Evolutionary conservation across 163 green algal species (phyloP).

Genomic region (Chlorella variabilis): DNA sequence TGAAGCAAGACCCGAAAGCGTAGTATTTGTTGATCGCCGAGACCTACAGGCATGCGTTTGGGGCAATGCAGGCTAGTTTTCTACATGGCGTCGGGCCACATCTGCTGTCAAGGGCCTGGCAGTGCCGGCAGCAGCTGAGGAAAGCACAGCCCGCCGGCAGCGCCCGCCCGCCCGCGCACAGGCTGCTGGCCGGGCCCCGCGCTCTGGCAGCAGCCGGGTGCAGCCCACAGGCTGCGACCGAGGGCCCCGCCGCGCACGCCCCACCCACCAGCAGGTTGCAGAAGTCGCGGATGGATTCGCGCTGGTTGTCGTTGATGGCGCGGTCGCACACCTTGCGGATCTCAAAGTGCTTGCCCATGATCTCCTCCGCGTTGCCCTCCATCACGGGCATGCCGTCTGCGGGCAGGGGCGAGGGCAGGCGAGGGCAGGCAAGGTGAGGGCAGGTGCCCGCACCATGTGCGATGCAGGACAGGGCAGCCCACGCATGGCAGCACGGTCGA

Average conservation of each 20-base stretch:
- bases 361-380: constrained; percentile 72
- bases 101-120: too few relatives aligned
- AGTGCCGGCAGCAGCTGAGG: too few relatives aligned
- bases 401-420: neutral
- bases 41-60: too few relatives aligned
- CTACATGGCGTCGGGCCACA: too few relatives aligned
- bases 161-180: too few relatives aligned
- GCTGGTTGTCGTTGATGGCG: constrained; percentile 67
- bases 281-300: constrained; percentile 67
- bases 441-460: neutral
- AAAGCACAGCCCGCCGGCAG: too few relatives aligned
- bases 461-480: too few relatives aligned
- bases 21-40: constrained; percentile 72
- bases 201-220: too few relatives aligned
- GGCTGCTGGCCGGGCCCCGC: too few relatives aligned
- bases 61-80: too few relatives aligned
- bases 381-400: constrained; percentile 80
- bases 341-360: constrained; percentile 83
- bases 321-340: constrained; percentile 75
- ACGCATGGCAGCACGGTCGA: too few relatives aligned
- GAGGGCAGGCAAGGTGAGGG: neutral
- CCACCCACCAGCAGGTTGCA: constrained; percentile 67
- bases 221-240: neutral
- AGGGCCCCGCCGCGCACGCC: constrained; percentile 17
- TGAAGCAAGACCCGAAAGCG: constrained; percentile 56